Conservation (phyloP, 2,329 filamentous ascomycete species). For the Allantophomopsis cytisporea region DNA sequence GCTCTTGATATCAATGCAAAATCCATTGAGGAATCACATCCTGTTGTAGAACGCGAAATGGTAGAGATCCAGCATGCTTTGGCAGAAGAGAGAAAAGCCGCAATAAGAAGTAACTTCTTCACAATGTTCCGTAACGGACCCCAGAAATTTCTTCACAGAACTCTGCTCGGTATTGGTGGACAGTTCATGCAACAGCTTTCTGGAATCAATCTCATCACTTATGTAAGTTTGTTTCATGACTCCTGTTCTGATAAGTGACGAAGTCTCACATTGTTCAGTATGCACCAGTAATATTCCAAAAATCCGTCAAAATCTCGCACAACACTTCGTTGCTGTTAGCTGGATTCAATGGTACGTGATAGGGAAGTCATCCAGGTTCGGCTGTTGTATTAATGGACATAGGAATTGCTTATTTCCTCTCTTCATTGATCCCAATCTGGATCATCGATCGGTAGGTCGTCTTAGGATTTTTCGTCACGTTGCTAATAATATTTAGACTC, state of each 20-base stretch:
- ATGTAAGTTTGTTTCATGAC: slow-evolving; percentile 3
- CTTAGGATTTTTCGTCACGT: neutral
- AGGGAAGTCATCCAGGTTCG: too few relatives aligned
- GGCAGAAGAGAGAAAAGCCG: slow-evolving; percentile 29
- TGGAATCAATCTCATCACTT: slow-evolving; percentile 21
- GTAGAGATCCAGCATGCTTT: slow-evolving; percentile 30
- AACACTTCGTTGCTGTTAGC: slow-evolving; percentile 34
- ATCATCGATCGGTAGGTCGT: slow-evolving; percentile 31
- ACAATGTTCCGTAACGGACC: slow-evolving; percentile 12
- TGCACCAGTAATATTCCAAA: slow-evolving; percentile 32
- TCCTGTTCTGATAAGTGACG: too few relatives aligned
- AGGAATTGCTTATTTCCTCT: slow-evolving; percentile 22
- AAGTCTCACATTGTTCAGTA: slow-evolving; percentile 8
- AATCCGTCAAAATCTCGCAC: slow-evolving; percentile 27
- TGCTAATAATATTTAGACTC: slow-evolving; percentile 14
- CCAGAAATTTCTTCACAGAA: slow-evolving; percentile 15
- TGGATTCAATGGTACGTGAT: slow-evolving; percentile 26
- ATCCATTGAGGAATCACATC: slow-evolving; percentile 25
- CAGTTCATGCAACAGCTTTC: slow-evolving; percentile 31
- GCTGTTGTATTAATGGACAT: too few relatives aligned
- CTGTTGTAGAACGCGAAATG: slow-evolving; percentile 37
- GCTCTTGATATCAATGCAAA: slow-evolving; percentile 14
- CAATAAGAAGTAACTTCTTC: slow-evolving; percentile 4
- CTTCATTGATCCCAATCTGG: slow-evolving; percentile 19
- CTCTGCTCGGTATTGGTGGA: slow-evolving; percentile 25